Base-by-base conservation (phyloP, 2,329 filamentous ascomycete species). In the Pseudogymnoascus sp. region DNA sequence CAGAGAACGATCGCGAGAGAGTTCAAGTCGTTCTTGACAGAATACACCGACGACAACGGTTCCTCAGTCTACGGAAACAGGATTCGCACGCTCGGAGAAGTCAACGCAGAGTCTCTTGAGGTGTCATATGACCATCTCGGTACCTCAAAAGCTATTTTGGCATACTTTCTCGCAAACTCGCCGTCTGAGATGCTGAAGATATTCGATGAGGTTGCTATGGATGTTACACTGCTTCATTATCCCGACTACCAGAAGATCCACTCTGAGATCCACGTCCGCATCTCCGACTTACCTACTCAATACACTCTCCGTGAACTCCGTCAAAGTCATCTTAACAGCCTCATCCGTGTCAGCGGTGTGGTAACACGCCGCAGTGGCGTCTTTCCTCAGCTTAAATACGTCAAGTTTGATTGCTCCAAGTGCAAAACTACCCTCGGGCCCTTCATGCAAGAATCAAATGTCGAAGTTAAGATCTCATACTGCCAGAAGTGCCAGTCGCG, bases 211-310 rank as follows among this genome's bases (percentile, higher is more conserved):
- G 93, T 97, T 3, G 93, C 95, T 63, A 93, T 99, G 85, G 95
- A 99, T 67, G 93, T 96, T 38, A 93, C 96, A 4, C 84, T 98
- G 22, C 86, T 98, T 62, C 92, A 98, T 75, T 99, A 98, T 77
- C 93, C 93, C 1, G 93, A 98, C 75, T 99, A 99, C 75, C 92
- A 96, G 75, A 90, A 92, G 66, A 99, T 99, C 70, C 95, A 98
- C 76, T 90, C 92, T 28, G 95, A 99, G 75, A 96, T 99, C 61
- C 95, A 99, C 73, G 93, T 99, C 62, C 92, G 95, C 65, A 96
- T 99, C 72, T 93, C 92, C 22, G 93, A 98, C 70, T 82, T 99
- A 14, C 96, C 95, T 3, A 90, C 97, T 31, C 90, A 93, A 71
- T 97, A 97, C 76, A 99, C 95, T 2, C 85, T 99, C 59, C 91